Conservation (phyloP, 2,329 filamentous ascomycete species). For the Ophiostoma perfectum region DNA sequence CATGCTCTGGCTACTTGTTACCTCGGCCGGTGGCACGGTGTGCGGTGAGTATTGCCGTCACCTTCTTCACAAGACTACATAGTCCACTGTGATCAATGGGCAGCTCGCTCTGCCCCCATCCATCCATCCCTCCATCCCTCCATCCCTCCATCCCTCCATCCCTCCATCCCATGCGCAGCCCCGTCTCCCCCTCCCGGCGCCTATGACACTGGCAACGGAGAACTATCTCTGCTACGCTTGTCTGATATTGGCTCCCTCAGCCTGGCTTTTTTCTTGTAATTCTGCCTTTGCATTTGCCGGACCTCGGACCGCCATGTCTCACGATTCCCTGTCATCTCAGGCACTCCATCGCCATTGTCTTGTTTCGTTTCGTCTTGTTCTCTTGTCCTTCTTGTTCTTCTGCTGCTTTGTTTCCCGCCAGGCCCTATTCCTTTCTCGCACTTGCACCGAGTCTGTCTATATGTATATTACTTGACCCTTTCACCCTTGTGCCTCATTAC, state of each 20-base stretch:
- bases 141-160: background rate
- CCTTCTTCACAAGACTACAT: background rate
- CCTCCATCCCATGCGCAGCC: background rate
- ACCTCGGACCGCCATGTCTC: no score
- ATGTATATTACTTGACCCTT: background rate
- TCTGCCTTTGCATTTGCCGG: no score
- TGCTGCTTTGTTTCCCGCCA: no score
- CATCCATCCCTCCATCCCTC: background rate
- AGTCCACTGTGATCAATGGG: background rate
- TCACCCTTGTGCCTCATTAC: background rate
- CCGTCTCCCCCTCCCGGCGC: background rate
- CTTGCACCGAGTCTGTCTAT: no score
- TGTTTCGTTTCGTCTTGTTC: no score
- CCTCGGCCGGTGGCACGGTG: conserved; percentile 6
- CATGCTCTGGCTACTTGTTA: background rate
- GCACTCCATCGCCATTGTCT: no score
- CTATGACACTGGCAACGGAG: background rate
- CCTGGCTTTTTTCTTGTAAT: no score
- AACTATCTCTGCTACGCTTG: background rate
- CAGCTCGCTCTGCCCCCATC: background rate
- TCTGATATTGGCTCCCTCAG: background rate
- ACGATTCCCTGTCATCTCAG: no score
- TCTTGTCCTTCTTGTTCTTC: no score
- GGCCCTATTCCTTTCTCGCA: no score
- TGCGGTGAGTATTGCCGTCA: background rate